Evolutionary conservation across 2,329 filamentous ascomycete genomes (phyloP).

Genomic region (Pyricularia pennisetigena): DNA sequence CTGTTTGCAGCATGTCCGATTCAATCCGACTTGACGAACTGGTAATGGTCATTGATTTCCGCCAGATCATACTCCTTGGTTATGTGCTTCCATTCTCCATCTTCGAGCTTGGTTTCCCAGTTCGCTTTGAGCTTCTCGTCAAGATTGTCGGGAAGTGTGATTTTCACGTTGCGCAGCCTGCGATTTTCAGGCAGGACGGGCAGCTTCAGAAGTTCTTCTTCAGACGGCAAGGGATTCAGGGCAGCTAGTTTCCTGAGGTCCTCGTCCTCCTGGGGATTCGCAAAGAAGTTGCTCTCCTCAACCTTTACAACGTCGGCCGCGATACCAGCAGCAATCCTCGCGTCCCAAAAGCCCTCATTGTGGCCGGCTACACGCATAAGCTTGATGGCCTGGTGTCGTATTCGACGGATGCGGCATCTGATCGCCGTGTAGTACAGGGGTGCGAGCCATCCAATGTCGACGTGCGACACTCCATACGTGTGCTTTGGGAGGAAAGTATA

Average conservation of each 20-base stretch:
- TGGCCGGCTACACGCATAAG: constrained; percentile 20
- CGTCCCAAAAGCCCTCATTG: constrained; percentile 31
- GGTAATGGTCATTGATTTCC: not conserved
- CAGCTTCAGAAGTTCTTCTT: not conserved
- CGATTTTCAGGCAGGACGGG: not conserved
- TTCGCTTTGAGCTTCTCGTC: not conserved
- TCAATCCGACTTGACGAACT: not conserved
- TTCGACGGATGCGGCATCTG: constrained; percentile 32
- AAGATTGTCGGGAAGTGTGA: not conserved
- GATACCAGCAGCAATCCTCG: constrained; percentile 17
- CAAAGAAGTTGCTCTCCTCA: not conserved
- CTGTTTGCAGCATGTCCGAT: not conserved
- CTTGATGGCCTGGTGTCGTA: constrained; percentile 27
- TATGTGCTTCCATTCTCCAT: not conserved
- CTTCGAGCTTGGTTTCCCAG: not conserved
- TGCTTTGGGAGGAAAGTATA: not conserved
- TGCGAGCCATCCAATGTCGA: constrained; percentile 32
- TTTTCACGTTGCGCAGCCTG: not conserved
- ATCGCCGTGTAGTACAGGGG: constrained; percentile 33
- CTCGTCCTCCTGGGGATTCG: not conserved
- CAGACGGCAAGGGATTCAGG: not conserved
- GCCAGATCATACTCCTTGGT: not conserved
- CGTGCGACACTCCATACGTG: constrained; percentile 15
- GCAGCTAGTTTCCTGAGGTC: not conserved
- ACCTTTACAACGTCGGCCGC: constrained; percentile 14